Conservation (phyloP, 495 filamentous ascomycete species). For the Penicillium coprophilum region DNA sequence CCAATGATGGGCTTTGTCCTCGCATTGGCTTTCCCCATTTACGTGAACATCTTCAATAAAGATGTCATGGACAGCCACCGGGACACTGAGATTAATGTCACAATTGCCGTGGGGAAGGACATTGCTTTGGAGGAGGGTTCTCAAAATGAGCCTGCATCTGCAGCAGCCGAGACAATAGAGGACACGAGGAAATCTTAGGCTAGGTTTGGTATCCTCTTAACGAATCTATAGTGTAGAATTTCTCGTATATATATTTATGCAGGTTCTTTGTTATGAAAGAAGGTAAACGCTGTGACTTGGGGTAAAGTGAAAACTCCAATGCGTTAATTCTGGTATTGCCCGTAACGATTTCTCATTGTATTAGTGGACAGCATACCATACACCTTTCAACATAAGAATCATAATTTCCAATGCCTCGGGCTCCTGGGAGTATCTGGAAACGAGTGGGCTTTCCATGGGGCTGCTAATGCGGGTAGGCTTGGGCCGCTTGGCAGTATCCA, state of each 20-base stretch:
- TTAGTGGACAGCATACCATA: too few relatives aligned
- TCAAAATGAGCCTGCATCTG: conserved; percentile 12
- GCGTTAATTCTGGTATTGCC: too few relatives aligned
- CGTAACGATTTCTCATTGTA: too few relatives aligned
- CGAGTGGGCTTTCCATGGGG: too few relatives aligned
- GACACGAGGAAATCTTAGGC: neutral
- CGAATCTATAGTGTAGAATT: neutral
- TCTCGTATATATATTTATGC: neutral
- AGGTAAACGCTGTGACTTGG: neutral
- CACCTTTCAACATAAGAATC: neutral
- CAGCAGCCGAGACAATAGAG: conserved; percentile 13
- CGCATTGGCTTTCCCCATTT: too few relatives aligned
- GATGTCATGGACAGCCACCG: conserved; percentile 48
- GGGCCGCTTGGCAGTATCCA: too few relatives aligned
- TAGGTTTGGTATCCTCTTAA: too few relatives aligned
- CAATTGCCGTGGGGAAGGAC: conserved; percentile 16
- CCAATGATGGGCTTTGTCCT: too few relatives aligned
- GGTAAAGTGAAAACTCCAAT: neutral
- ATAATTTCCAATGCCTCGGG: neutral
- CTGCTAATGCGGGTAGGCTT: too few relatives aligned
- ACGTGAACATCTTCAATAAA: neutral
- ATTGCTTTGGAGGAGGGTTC: conserved; percentile 18
- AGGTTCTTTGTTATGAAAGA: neutral
- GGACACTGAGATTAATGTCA: conserved; percentile 37
- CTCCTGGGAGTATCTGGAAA: too few relatives aligned